Evolutionary conservation across 2,329 filamentous ascomycete species (phyloP).

Genomic region (Bipolaris zeicola): DNA sequence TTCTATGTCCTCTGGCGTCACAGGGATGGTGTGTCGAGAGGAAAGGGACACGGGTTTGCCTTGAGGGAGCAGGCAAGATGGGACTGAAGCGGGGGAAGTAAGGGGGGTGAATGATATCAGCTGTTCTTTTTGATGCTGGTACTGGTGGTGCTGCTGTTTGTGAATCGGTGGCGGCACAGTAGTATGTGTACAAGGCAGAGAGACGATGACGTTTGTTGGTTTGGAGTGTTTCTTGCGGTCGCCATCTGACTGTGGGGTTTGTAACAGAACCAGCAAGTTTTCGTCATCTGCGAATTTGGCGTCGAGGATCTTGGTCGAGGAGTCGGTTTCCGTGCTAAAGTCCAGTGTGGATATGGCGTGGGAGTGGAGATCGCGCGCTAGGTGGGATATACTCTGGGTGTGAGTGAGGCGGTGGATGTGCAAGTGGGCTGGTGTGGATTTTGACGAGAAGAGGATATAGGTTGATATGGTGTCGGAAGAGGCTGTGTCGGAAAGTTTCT

Average conservation of each 20-base stretch:
- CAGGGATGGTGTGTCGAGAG: not conserved
- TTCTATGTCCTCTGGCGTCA: slow-evolving; percentile 15
- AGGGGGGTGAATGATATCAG: slow-evolving; percentile 15
- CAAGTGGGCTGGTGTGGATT: slow-evolving; percentile 10
- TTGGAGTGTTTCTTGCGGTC: slow-evolving; percentile 1
- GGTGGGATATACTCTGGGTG: slow-evolving; percentile 49
- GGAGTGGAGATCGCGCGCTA: slow-evolving; percentile 35
- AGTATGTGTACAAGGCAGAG: slow-evolving; percentile 34
- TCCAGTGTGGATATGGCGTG: slow-evolving; percentile 61
- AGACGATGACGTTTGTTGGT: slow-evolving; percentile 23
- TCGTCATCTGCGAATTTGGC: slow-evolving; percentile 71
- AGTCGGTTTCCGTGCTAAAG: slow-evolving; percentile 14
- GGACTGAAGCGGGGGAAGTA: slow-evolving; percentile 6
- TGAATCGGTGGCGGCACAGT: not conserved
- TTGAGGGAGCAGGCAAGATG: slow-evolving; percentile 6
- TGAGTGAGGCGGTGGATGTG: slow-evolving; percentile 44
- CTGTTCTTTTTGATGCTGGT: not conserved
- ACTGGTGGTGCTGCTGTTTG: slow-evolving; percentile 5
- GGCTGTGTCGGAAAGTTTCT: slow-evolving; percentile 1
- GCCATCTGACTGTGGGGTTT: slow-evolving; percentile 7
- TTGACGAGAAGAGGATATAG: slow-evolving; percentile 31
- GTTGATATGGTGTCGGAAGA: slow-evolving; percentile 26
- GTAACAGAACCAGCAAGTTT: slow-evolving; percentile 65
- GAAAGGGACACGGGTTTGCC: not conserved
- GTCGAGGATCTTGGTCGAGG: slow-evolving; percentile 57